Evolutionary conservation across 2,329 filamentous ascomycete genomes (phyloP).

Genomic region (Zymoseptoria ardabiliae): DNA sequence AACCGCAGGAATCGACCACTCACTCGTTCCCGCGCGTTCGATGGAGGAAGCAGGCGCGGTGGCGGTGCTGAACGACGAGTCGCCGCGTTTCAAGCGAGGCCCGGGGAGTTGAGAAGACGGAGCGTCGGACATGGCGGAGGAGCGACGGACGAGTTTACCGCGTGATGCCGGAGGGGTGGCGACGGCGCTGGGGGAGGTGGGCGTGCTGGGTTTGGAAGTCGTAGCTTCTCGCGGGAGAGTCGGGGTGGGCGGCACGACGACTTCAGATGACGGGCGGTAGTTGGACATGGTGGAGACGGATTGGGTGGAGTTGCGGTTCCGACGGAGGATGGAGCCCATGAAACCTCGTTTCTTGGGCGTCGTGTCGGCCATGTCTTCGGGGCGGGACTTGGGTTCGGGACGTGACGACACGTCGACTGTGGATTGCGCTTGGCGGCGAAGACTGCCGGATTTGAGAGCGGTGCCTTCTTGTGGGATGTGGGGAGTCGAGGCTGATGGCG

Average conservation of each 20-base stretch:
- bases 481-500: slow-evolving; percentile 2
- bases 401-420: slow-evolving; percentile 42
- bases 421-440: slow-evolving; percentile 40
- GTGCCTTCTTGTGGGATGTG: slow-evolving; percentile 25
- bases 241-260: background rate
- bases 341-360: slow-evolving; percentile 24
- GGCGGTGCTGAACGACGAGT: slow-evolving; percentile 20
- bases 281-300: slow-evolving; percentile 16
- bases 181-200: slow-evolving; percentile 14
- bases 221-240: slow-evolving; percentile 1
- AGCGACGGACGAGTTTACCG: slow-evolving; percentile 36
- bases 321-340: slow-evolving; percentile 30
- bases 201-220: slow-evolving; percentile 2
- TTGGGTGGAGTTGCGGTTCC: slow-evolving; percentile 24
- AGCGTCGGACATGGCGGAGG: slow-evolving; percentile 4
- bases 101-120: slow-evolving; percentile 9
- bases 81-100: slow-evolving; percentile 15
- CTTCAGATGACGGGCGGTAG: slow-evolving; percentile 3
- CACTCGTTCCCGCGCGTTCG: slow-evolving; percentile 11
- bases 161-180: slow-evolving; percentile 53
- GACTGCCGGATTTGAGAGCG: slow-evolving; percentile 31
- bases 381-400: slow-evolving; percentile 11
- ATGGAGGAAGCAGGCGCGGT: slow-evolving; percentile 23
- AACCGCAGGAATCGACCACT: slow-evolving; percentile 43
- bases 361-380: slow-evolving; percentile 8